A percentile compares a stretch with the other conserved stretches of the same genome.
phyloP scores from a whole-genome alignment of 495 filamentous ascomycete genomes.

The Penicillium lividum region DNA sequence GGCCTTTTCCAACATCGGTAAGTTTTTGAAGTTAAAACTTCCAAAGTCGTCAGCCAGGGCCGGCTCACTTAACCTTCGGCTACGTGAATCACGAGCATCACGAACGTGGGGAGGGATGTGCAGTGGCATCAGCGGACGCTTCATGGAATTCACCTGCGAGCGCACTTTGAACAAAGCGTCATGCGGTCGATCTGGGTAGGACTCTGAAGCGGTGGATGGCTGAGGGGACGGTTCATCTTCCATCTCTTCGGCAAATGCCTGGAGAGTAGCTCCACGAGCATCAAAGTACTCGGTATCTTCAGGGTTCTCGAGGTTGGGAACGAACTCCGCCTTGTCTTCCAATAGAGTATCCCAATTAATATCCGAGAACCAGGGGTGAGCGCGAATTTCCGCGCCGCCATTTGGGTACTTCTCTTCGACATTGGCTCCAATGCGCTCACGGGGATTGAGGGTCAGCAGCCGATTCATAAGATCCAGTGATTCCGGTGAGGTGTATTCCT shows the following conservation, averaged over 20 bases:
- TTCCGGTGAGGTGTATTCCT: slow-evolving; percentile 74
- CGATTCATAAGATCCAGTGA: slow-evolving; percentile 92
- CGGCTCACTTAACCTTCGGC: slow-evolving; percentile 86
- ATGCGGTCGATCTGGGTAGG: slow-evolving; percentile 76
- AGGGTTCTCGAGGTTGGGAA: slow-evolving; percentile 89
- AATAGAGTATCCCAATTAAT: slow-evolving; percentile 88
- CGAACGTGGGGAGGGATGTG: slow-evolving; percentile 96
- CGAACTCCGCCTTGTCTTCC: slow-evolving; percentile 91
- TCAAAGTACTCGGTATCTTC: slow-evolving; percentile 99
- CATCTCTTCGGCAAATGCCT: slow-evolving; percentile 87
- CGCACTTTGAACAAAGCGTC: slow-evolving; percentile 91
- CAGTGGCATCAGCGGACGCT: slow-evolving; percentile 88
- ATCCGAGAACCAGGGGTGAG: slow-evolving; percentile 84
- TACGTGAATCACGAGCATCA: slow-evolving; percentile 73
- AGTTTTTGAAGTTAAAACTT: slow-evolving; percentile 93
- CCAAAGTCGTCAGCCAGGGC: slow-evolving; percentile 90
- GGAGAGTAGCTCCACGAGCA: slow-evolving; percentile 81
- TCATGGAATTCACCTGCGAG: slow-evolving; percentile 77
- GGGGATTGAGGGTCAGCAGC: slow-evolving; percentile 79
- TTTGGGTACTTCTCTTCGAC: slow-evolving; percentile 71
- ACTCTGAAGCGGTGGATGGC: slow-evolving; percentile 54
- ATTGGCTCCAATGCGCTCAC: slow-evolving; percentile 81
- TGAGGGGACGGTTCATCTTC: slow-evolving; percentile 82
- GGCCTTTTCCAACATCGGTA: slow-evolving; percentile 94
- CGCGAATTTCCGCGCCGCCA: slow-evolving; percentile 87